Evolutionary conservation across 2,329 filamentous ascomycete species (phyloP).

Genomic region (Fusarium sp.): DNA sequence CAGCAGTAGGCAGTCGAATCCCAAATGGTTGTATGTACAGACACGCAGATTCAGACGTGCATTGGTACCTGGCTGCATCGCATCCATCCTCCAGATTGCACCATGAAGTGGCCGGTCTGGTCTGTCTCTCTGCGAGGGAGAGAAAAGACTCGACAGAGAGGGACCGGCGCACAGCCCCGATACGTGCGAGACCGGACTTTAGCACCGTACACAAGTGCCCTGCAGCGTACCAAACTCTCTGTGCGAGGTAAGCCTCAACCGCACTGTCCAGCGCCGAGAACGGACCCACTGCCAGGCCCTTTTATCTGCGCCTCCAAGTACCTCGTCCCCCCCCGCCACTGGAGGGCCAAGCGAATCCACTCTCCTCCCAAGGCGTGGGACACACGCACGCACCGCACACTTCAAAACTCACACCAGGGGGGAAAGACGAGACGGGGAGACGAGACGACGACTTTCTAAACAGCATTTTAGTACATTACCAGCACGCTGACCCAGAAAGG

Average conservation of each 20-base stretch:
- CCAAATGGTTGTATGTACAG: not conserved
- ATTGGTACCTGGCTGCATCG: conserved; percentile 12
- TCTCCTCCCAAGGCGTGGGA: conserved; percentile 14
- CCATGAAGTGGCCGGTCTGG: conserved; percentile 5
- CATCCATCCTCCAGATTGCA: conserved; percentile 12
- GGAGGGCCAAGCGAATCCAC: conserved; percentile 15
- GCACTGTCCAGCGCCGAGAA: conserved; percentile 33
- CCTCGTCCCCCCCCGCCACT: conserved; percentile 23
- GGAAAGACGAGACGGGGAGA: not conserved
- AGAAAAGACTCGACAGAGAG: not conserved
- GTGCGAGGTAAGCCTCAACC: conserved; percentile 29
- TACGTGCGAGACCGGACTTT: conserved; percentile 11
- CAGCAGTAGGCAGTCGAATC: not conserved
- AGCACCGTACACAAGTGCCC: conserved; percentile 13
- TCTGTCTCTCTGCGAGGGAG: conserved; percentile 24
- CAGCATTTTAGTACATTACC: not conserved
- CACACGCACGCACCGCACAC: conserved; percentile 10
- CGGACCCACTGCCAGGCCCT: conserved; percentile 17
- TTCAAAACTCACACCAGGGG: conserved; percentile 9
- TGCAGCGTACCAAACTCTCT: not conserved
- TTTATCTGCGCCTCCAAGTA: conserved; percentile 5
- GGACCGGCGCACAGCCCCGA: conserved; percentile 15
- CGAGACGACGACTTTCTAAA: conserved; percentile 1
- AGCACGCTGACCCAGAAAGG: not conserved
- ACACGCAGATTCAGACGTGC: conserved; percentile 12